Evolutionary conservation across 257 asterid species (phyloP), one percentile per base, ranked within the genome.

Genomic region (Catharanthus roseus): DNA sequence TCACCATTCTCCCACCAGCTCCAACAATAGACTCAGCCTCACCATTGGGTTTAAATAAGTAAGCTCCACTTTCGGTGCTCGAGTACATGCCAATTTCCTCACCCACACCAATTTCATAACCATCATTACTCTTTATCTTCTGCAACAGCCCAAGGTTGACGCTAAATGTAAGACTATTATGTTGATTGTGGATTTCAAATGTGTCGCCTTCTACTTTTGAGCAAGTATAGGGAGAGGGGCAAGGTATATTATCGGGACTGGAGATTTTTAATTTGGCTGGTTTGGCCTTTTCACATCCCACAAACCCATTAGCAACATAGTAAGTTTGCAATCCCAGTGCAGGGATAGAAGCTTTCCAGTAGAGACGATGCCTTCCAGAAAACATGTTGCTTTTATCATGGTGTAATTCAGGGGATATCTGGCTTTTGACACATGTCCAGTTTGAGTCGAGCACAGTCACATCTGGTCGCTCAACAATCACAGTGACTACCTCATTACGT

Each of bases 401-500:
- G 64, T 47, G 79, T 55, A 91, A 66, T 74, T 95, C 97, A 19
- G 97, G 99, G 77, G 97, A 89, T 57, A 91, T 85, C 83, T 91
- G 99, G 83, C 99, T 95, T 83, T 81, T 95, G 78, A 91, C 91
- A 79, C 97, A 95, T 4, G 99, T 95, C 99, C 97, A 95, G 79
- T 95, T 95, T 5, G 96, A 86, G 82, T 95, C 99, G 81, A 95
- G 73, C 62, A 95, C 89, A 8, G 99, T 95, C 39, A 88, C 97
- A 74, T 91, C 96, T 3, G 97, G 96, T 72, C 97, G 83, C 72
- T 89, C 95, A 70, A 88, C 97, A 28, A 90, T 84, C 39, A 95
- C 86, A 93, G 86, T 95, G 77, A 90, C 93, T 71, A 89, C 89
- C 85, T 95, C 99, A 57, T 83, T 81, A 73, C 95, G 80, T 61